Conservation (phyloP, 2,329 filamentous ascomycete species). For the Claviceps pusilla region DNA sequence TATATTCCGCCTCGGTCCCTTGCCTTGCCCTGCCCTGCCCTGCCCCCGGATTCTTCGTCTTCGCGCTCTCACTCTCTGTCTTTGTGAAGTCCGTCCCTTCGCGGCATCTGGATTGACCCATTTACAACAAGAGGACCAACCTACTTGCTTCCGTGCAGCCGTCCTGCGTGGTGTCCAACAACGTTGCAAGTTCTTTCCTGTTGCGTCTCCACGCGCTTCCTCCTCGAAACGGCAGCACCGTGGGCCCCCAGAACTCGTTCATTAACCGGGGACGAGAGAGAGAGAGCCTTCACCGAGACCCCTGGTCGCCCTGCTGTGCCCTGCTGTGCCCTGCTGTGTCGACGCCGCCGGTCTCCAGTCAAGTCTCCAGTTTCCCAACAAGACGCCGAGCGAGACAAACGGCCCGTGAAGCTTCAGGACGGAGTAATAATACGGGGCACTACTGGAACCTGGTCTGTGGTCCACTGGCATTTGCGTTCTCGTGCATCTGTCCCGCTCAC, state of each 20-base stretch:
- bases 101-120: neutral
- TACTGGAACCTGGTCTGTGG: conserved; percentile 2
- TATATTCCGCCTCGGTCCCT: neutral
- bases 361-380: conserved; percentile 2
- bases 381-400: neutral
- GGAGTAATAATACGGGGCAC: neutral
- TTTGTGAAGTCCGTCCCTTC: no score
- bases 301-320: neutral
- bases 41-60: neutral
- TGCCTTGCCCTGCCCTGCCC: neutral
- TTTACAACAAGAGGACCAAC: neutral
- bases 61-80: neutral
- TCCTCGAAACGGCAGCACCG: conserved; percentile 7
- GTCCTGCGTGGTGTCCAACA: neutral
- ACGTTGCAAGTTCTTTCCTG: neutral
- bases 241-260: conserved; percentile 4
- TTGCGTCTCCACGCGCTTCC: conserved; percentile 4
- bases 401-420: neutral
- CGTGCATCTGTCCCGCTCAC: conserved; percentile 4
- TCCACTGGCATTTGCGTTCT: neutral
- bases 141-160: neutral
- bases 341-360: conserved; percentile 1
- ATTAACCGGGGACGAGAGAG: conserved; percentile 5
- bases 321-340: neutral
- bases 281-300: conserved; percentile 4